phyloP scores from a whole-genome alignment of 306 rosid genomes.

The Clitoria ternatea region DNA sequence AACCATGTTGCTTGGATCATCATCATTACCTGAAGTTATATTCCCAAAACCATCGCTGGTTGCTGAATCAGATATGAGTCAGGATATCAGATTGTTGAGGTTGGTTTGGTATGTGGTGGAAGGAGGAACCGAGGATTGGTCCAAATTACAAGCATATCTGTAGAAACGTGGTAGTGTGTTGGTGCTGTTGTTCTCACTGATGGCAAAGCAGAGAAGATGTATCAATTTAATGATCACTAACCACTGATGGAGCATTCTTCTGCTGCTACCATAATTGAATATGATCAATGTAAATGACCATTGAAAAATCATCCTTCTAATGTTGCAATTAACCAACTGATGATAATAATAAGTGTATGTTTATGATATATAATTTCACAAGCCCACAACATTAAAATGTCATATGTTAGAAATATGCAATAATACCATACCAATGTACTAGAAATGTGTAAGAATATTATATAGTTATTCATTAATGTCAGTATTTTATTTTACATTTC shows the following conservation, averaged over 20 bases:
- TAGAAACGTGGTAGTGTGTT: slow-evolving; percentile 15
- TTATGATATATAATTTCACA: too few relatives aligned
- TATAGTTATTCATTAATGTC: too few relatives aligned
- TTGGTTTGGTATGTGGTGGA: slow-evolving; percentile 29
- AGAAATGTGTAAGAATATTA: too few relatives aligned
- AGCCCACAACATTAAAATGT: too few relatives aligned
- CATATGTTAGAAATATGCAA: too few relatives aligned
- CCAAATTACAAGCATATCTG: slow-evolving; percentile 35
- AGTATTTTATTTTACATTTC: too few relatives aligned
- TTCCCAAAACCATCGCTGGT: slow-evolving; percentile 31
- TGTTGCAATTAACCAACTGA: too few relatives aligned
- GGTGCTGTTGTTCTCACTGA: not conserved
- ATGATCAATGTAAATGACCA: too few relatives aligned
- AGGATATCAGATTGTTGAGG: slow-evolving; percentile 20
- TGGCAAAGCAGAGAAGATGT: not conserved
- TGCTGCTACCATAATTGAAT: not conserved
- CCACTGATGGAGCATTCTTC: slow-evolving; percentile 16
- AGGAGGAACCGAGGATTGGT: slow-evolving; percentile 18
- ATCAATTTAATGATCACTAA: not conserved
- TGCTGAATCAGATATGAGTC: slow-evolving; percentile 26
- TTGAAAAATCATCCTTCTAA: too few relatives aligned
- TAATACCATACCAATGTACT: too few relatives aligned
- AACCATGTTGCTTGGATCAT: slow-evolving; percentile 4
- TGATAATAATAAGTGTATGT: too few relatives aligned
- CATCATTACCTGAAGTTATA: slow-evolving; percentile 15